Base-by-base conservation (phyloP, 129 eudicot species). In the Mikania micrantha region DNA sequence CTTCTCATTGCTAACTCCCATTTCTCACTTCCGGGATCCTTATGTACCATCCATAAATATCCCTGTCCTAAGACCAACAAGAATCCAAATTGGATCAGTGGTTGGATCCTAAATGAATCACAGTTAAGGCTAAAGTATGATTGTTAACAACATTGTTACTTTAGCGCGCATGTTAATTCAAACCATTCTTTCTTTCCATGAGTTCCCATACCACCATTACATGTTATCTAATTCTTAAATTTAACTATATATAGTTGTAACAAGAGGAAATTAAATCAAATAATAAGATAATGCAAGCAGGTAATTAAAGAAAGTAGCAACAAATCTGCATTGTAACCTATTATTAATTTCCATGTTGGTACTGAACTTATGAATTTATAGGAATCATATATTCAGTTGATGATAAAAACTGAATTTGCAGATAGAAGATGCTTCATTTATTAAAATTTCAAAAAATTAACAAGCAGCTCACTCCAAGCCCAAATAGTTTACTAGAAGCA, bases 1-100 rank as follows among this genome's bases (percentile, higher is more conserved):
- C 99, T 85, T 87, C 99, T 83, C 82, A 71, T 40, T 60, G 86
- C 83, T 32, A 94, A 79, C 71, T 89, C 95, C 99, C 99, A 94
- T 70, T 83, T 85, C 22, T 77, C 95, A 66, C 63, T 81, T 17
- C 90, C 95, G 4, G 97, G 99, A 27, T 66, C 71, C 69, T 85
- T 94, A 73, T 94, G 92, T 61, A 79, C 87, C 90, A 87, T 87
- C 99, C 99, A 94, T 75, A 94, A 80, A 71, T 90, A 89, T 1
- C 99, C 99, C 82, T 89, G 97, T 20, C 99, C 99, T 93, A 67
- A 38, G 76, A 68, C 71, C 65, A 17, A 56, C 45, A 57, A 74
- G 72, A 75, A 73, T 63, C 49, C 57, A 39, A 76, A 73, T 71
- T 39, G 60, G 19, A 63, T 70, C 3, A 59, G 27, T 28, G 45